phyloP scores from a whole-genome alignment of 2,329 filamentous ascomycete genomes.

The Aspergillus quadricinctus region DNA sequence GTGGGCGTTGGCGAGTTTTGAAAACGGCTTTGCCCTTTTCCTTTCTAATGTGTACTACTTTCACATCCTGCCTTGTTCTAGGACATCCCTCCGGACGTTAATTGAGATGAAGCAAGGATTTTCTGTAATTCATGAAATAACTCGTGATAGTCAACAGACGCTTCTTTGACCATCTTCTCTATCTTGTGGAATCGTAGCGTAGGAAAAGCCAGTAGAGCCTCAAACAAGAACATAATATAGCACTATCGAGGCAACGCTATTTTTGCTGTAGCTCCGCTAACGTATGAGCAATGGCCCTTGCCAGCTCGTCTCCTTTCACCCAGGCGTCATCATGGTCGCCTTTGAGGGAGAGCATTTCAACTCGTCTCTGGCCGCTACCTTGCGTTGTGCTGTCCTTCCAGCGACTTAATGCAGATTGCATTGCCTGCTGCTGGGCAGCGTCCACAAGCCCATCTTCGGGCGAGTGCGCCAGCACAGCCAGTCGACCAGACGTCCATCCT shows the following conservation, averaged over 20 bases:
- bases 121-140: neutral
- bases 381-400: slow-evolving; percentile 32
- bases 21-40: slow-evolving; percentile 22
- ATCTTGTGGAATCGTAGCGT: neutral
- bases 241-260: slow-evolving; percentile 1
- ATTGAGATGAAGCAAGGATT: neutral
- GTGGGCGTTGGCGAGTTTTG: slow-evolving; percentile 22
- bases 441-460: slow-evolving; percentile 41
- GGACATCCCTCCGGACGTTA: slow-evolving; percentile 6
- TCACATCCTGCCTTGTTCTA: slow-evolving; percentile 6
- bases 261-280: slow-evolving; percentile 27
- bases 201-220: neutral
- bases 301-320: slow-evolving; percentile 38
- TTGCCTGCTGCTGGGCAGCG: slow-evolving; percentile 31
- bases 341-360: slow-evolving; percentile 35
- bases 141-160: neutral
- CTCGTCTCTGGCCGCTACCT: slow-evolving; percentile 34
- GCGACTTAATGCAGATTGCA: slow-evolving; percentile 50
- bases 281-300: slow-evolving; percentile 30
- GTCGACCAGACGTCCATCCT: slow-evolving; percentile 31
- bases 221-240: neutral
- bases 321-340: slow-evolving; percentile 42
- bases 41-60: slow-evolving; percentile 22
- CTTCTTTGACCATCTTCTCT: slow-evolving; percentile 3
- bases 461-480: slow-evolving; percentile 40